Evolutionary conservation across 129 eudicot species (phyloP).

Genomic region (Dittrichia graveolens): DNA sequence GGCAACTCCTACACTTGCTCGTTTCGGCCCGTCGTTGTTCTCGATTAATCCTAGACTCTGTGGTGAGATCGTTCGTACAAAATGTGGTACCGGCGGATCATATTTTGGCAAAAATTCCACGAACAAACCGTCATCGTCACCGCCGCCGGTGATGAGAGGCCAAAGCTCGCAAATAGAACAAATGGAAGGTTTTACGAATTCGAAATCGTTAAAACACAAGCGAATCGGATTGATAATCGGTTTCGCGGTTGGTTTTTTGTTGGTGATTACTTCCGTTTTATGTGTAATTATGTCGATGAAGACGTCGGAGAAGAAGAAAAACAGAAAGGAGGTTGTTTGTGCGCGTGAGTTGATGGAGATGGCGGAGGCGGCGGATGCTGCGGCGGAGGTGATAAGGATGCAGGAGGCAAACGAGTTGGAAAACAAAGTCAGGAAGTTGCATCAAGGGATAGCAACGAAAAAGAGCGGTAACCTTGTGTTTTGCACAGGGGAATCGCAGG

Average conservation of each 20-base stretch:
- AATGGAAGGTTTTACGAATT: slow-evolving; percentile 15
- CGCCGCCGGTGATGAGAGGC: neutral
- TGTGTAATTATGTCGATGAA: slow-evolving; percentile 38
- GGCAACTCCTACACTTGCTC: slow-evolving; percentile 49
- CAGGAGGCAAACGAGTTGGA: slow-evolving; percentile 70
- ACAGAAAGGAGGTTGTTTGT: neutral
- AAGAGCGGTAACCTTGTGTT: slow-evolving; percentile 71
- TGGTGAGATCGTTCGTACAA: slow-evolving; percentile 55
- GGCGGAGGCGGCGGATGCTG: slow-evolving; percentile 52
- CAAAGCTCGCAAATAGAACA: slow-evolving; percentile 2
- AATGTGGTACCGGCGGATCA: slow-evolving; percentile 48
- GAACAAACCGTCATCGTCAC: slow-evolving; percentile 21
- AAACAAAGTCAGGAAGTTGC: slow-evolving; percentile 61
- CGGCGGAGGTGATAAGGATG: slow-evolving; percentile 76
- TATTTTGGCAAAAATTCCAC: slow-evolving; percentile 36
- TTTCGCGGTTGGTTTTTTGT: slow-evolving; percentile 36
- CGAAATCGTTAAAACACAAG: slow-evolving; percentile 17
- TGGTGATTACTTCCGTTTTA: slow-evolving; percentile 37
- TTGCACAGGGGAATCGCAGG: slow-evolving; percentile 57
- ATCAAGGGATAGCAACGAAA: slow-evolving; percentile 43
- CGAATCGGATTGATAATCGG: slow-evolving; percentile 45
- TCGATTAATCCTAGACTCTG: slow-evolving; percentile 53
- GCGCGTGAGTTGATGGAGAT: slow-evolving; percentile 32
- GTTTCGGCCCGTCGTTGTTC: slow-evolving; percentile 46
- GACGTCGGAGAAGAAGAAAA: slow-evolving; percentile 20